phyloP scores from a whole-genome alignment of 2,329 filamentous ascomycete genomes.

The Talaromyces pinophilus region DNA sequence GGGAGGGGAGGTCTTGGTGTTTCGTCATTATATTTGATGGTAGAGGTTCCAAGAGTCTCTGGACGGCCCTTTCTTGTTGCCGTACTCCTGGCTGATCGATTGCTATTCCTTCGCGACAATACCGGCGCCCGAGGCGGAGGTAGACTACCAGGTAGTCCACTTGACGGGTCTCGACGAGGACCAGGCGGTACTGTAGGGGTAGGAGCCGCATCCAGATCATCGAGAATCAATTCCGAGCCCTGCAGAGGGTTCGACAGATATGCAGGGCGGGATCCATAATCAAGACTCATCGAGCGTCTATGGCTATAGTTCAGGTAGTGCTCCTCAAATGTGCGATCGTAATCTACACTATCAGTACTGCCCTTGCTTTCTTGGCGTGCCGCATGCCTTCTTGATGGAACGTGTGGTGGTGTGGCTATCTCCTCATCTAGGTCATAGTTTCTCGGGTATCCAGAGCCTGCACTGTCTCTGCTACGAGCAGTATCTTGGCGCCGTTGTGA shows the following conservation, averaged over 20 bases:
- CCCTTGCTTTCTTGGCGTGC: constrained; percentile 69
- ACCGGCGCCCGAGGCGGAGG: constrained; percentile 36
- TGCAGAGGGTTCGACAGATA: constrained; percentile 29
- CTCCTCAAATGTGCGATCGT: constrained; percentile 22
- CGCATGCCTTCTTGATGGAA: constrained; percentile 40
- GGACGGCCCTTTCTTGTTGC: constrained; percentile 40
- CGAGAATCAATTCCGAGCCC: constrained; percentile 31
- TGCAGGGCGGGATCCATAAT: constrained; percentile 43
- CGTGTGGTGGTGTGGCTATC: constrained; percentile 25
- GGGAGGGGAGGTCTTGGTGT: constrained; percentile 41
- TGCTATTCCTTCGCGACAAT: constrained; percentile 45
- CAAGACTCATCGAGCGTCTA: constrained; percentile 49
- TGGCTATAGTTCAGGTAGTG: constrained; percentile 26
- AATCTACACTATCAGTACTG: constrained; percentile 75
- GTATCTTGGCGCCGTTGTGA: constrained; percentile 64
- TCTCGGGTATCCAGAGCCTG: constrained; percentile 12
- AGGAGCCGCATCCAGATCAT: constrained; percentile 76
- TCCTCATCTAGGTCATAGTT: constrained; percentile 33
- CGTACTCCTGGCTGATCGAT: constrained; percentile 45
- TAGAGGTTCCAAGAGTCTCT: constrained; percentile 43
- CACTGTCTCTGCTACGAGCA: constrained; percentile 51
- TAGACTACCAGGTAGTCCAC: constrained; percentile 31
- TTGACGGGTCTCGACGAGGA: constrained; percentile 60
- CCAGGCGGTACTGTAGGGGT: constrained; percentile 81
- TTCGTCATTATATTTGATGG: constrained; percentile 35